A percentile compares a stretch with the other conserved stretches of the same genome.
These are phyloP conservation scores for Acanthochlamys bracteata DNA, from an alignment of 106 monocot species.

Conservation along the genomic window DNA sequence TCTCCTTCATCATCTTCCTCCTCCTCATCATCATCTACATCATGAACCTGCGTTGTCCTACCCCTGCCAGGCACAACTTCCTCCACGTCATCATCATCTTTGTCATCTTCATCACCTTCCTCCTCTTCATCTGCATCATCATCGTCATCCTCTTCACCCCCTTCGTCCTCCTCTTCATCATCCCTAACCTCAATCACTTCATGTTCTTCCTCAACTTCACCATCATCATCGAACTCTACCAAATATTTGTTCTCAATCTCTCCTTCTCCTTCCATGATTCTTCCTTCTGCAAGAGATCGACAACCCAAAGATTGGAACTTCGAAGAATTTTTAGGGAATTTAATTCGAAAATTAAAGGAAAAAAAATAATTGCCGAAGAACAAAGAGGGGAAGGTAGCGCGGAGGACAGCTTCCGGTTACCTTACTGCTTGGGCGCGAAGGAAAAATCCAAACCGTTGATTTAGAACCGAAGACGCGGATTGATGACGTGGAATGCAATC, in stretches of 20 bases:
- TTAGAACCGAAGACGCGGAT: background rate
- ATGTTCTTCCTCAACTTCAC: constrained; percentile 1
- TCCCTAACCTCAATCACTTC: background rate
- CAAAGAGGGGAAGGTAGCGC: background rate
- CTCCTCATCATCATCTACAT: constrained; percentile 1
- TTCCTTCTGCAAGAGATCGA: background rate
- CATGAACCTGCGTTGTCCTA: background rate
- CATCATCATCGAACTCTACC: background rate
- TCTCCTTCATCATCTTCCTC: background rate
- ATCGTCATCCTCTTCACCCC: background rate
- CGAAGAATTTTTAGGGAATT: background rate
- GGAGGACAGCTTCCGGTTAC: background rate
- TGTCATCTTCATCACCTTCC: constrained; percentile 3
- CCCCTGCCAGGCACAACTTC: background rate
- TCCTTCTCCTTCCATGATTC: constrained; percentile 1
- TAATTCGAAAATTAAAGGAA: constrained; percentile 3
- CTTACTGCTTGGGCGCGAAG: background rate
- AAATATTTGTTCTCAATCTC: constrained; percentile 1
- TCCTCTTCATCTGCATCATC: background rate
- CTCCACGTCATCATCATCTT: constrained; percentile 1
- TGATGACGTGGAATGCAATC: constrained; percentile 4
- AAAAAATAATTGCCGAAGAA: background rate
- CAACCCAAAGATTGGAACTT: background rate
- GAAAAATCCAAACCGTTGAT: constrained; percentile 3
- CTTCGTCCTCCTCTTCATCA: background rate